Evolutionary conservation across 257 asterid species (phyloP).

Genomic region (Nicotiana noctiflora): DNA sequence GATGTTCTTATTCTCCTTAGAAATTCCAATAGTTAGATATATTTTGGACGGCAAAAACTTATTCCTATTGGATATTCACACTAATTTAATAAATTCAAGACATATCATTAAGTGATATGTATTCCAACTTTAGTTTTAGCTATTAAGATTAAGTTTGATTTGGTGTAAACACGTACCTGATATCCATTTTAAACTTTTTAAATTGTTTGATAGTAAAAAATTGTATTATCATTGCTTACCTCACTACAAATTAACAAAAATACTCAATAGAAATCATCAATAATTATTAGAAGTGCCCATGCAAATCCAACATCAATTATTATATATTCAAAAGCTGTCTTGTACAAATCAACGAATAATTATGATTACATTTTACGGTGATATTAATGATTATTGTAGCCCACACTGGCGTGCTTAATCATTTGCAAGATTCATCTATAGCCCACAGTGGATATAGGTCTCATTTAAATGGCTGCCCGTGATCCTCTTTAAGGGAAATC

Average conservation of each 20-base stretch:
- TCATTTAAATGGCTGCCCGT: neutral
- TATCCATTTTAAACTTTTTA: neutral
- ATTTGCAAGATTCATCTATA: neutral
- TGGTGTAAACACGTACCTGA: too few species aligned
- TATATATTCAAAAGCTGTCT: too few species aligned
- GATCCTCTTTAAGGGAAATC: neutral
- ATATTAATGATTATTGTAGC: neutral
- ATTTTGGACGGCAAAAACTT: too few species aligned
- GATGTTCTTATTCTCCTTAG: neutral
- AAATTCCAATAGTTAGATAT: too few species aligned
- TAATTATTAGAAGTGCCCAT: conserved; percentile 6
- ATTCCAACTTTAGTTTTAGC: neutral
- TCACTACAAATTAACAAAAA: neutral
- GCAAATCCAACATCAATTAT: neutral
- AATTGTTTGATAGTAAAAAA: neutral
- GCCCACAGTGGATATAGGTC: neutral
- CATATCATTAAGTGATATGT: too few species aligned
- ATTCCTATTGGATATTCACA: too few species aligned
- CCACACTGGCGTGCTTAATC: neutral
- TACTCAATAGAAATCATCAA: neutral
- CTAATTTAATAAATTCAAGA: too few species aligned
- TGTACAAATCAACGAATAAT: neutral
- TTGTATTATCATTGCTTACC: neutral
- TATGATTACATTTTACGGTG: neutral
- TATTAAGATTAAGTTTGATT: too few species aligned